Evolutionary conservation across 2,329 filamentous ascomycete genomes (phyloP).

Genomic region (Cadophora luteo-olivacea): DNA sequence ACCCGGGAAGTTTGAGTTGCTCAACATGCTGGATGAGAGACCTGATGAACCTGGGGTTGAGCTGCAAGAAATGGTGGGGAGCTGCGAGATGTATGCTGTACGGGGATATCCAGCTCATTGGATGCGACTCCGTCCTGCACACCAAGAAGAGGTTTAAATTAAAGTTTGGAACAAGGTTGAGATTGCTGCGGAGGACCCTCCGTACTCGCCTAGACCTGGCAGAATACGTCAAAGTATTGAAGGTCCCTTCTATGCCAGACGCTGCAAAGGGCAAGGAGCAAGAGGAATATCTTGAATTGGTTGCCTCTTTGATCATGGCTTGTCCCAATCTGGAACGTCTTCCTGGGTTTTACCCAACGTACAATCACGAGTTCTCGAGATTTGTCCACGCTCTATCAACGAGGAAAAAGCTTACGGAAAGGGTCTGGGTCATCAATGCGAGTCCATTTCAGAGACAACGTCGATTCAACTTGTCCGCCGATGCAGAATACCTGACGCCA

Average conservation of each 20-base stretch:
- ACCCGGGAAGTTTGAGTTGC: conserved; percentile 57
- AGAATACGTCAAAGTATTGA: conserved; percentile 61
- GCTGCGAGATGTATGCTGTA: conserved; percentile 53
- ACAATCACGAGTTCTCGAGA: conserved; percentile 62
- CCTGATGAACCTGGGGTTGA: conserved; percentile 56
- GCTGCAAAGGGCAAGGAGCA: conserved; percentile 45
- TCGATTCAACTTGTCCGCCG: conserved; percentile 35
- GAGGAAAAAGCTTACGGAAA: conserved; percentile 59
- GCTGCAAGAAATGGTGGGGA: conserved; percentile 58
- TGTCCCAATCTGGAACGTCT: conserved; percentile 69
- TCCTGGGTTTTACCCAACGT: conserved; percentile 58
- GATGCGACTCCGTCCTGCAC: conserved; percentile 56
- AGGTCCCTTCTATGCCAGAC: conserved; percentile 57
- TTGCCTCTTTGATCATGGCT: conserved; percentile 67
- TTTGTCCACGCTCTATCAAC: conserved; percentile 66
- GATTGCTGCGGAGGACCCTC: conserved; percentile 64
- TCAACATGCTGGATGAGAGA: conserved; percentile 72
- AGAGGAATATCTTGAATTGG: conserved; percentile 61
- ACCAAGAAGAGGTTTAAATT: conserved; percentile 65
- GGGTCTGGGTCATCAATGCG: conserved; percentile 60
- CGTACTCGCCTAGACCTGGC: conserved; percentile 60
- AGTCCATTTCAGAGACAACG: conserved; percentile 46
- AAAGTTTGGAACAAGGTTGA: conserved; percentile 58
- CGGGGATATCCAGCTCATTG: conserved; percentile 63
- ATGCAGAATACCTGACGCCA: conserved; percentile 33